A percentile compares a stretch with the other conserved stretches of the same genome.
These are phyloP conservation scores for Sanguinoderma infundibulare DNA, from an alignment of 1,284 basidiomycete species.

Conservation along the genomic window DNA sequence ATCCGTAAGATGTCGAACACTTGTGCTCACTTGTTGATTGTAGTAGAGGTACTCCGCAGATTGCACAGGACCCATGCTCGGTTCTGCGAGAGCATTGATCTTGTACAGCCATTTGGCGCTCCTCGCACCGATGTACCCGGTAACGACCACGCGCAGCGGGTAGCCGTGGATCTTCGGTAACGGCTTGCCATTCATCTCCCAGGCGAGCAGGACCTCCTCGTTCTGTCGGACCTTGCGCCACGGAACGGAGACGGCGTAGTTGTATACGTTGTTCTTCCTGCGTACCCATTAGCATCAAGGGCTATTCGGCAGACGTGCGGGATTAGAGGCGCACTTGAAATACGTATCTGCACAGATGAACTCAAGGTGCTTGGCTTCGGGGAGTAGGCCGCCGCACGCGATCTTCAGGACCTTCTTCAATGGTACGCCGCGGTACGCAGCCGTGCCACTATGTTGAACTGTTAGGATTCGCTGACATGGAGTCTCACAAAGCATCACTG, in stretches of 20 bases:
- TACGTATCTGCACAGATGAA: slow-evolving; percentile 63
- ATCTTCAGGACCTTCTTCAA: slow-evolving; percentile 57
- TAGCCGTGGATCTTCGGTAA: slow-evolving; percentile 60
- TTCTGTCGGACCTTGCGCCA: slow-evolving; percentile 52
- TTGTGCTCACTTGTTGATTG: slow-evolving; percentile 47
- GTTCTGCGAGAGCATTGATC: slow-evolving; percentile 53
- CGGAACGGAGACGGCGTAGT: slow-evolving; percentile 60
- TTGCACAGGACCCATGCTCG: slow-evolving; percentile 58
- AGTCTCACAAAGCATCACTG: neutral
- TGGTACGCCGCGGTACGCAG: slow-evolving; percentile 51
- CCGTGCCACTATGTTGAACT: slow-evolving; percentile 31
- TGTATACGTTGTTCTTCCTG: slow-evolving; percentile 54
- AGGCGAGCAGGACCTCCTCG: slow-evolving; percentile 60
- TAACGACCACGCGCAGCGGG: slow-evolving; percentile 56
- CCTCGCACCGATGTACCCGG: slow-evolving; percentile 63
- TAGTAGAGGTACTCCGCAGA: slow-evolving; percentile 59
- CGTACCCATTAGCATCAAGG: neutral
- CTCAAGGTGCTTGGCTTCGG: slow-evolving; percentile 56
- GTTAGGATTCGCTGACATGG: neutral
- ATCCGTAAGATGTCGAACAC: too few relatives aligned
- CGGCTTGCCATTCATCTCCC: slow-evolving; percentile 62
- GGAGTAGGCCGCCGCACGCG: slow-evolving; percentile 54
- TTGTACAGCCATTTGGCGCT: slow-evolving; percentile 62
- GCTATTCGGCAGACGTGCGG: neutral
- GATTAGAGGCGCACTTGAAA: slow-evolving; percentile 48